phyloP scores from a whole-genome alignment of 2,329 filamentous ascomycete genomes.

The Fusarium globosum region DNA sequence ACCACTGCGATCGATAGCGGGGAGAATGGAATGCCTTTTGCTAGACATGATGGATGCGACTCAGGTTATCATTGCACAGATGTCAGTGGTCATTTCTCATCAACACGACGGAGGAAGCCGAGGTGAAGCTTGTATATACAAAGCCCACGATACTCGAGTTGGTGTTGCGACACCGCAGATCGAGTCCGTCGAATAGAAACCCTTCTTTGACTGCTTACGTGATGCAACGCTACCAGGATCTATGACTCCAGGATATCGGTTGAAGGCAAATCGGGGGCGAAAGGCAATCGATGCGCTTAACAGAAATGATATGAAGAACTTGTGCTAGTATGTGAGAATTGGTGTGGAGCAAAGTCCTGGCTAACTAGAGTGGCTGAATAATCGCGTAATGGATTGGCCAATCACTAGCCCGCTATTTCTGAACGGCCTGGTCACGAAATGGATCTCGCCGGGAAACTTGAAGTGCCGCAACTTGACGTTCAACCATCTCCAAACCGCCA shows the following conservation, averaged over 20 bases:
- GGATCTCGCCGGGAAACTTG: conserved; percentile 49
- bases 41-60: conserved; percentile 49
- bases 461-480: conserved; percentile 52
- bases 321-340: background rate
- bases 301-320: conserved; percentile 37
- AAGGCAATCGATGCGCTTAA: conserved; percentile 23
- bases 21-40: conserved; percentile 68
- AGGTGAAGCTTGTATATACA: conserved; percentile 13
- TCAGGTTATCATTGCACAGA: conserved; percentile 14
- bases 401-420: conserved; percentile 54
- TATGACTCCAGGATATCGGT: conserved; percentile 42
- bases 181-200: conserved; percentile 26
- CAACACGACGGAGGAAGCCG: background rate
- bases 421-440: conserved; percentile 45
- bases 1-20: conserved; percentile 62
- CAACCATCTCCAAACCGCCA: conserved; percentile 47
- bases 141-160: conserved; percentile 4
- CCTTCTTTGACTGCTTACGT: conserved; percentile 28
- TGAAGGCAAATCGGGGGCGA: conserved; percentile 21
- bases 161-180: conserved; percentile 33
- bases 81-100: conserved; percentile 25
- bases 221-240: conserved; percentile 24
- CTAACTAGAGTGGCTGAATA: conserved; percentile 48
- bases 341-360: conserved; percentile 34
- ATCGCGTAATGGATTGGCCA: conserved; percentile 52